A percentile compares a stretch with the other conserved stretches of the same genome.
These are phyloP conservation scores for Candida albicans DNA, from an alignment of 1,139 yeast genomes.

Conservation along the genomic window DNA sequence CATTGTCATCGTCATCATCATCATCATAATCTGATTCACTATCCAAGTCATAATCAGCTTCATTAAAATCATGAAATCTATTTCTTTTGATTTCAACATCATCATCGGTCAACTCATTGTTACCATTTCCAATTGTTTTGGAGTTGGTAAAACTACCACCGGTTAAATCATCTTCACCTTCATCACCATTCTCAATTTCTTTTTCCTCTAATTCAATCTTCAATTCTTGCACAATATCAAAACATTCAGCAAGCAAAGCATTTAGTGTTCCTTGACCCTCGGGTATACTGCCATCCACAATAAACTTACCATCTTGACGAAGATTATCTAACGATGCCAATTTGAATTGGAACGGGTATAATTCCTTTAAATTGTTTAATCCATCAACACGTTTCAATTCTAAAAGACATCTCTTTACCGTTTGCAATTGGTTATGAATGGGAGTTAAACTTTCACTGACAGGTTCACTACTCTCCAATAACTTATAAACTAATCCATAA, in stretches of 20 bases:
- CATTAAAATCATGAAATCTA: conserved; percentile 45
- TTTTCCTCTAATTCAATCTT: conserved; percentile 82
- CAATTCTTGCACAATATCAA: conserved; percentile 87
- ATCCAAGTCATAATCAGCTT: conserved; percentile 49
- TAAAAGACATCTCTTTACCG: conserved; percentile 83
- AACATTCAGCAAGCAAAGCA: conserved; percentile 89
- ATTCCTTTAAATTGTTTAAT: conserved; percentile 76
- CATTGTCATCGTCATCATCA: conserved; percentile 24
- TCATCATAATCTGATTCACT: conserved; percentile 37
- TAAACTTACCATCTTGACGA: conserved; percentile 87
- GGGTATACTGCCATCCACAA: conserved; percentile 83
- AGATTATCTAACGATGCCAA: conserved; percentile 84
- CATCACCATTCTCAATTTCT: conserved; percentile 36
- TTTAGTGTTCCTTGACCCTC: conserved; percentile 95
- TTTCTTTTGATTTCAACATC: conserved; percentile 49
- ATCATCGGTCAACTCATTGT: conserved; percentile 34
- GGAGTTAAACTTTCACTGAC: conserved; percentile 92
- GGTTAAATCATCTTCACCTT: conserved; percentile 16
- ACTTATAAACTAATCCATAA: conserved; percentile 83
- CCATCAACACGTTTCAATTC: conserved; percentile 95
- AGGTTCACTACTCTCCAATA: conserved; percentile 90
- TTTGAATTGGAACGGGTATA: conserved; percentile 94
- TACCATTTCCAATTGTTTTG: conserved; percentile 19
- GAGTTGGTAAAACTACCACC: conserved; percentile 18
- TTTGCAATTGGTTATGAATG: conserved; percentile 85